phyloP scores from a whole-genome alignment of 768 basidiomycete genomes.

The Crucibulum laeve region DNA sequence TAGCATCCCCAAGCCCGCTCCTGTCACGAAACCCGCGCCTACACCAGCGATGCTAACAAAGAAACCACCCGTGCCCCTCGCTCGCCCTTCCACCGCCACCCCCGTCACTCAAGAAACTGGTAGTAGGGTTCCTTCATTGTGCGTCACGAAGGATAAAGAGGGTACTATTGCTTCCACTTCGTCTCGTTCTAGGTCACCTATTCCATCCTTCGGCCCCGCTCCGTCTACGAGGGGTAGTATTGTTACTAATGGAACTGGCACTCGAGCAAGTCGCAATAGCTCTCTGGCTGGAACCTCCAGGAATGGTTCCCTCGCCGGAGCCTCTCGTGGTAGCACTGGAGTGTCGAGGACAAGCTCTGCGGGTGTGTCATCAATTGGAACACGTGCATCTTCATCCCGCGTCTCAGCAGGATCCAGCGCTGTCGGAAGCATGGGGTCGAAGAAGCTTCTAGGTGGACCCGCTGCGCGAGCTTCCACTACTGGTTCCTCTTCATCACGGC shows the following conservation, averaged over 20 bases:
- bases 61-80: constrained; percentile 5
- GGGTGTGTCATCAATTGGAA: constrained; percentile 42
- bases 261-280: constrained; percentile 2
- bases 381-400: constrained; percentile 20
- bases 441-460: constrained; percentile 16
- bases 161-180: constrained; percentile 7
- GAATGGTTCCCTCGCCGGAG: constrained; percentile 12
- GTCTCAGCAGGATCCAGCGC: constrained; percentile 12
- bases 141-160: constrained; percentile 10
- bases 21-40: too few relatives aligned
- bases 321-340: constrained; percentile 10
- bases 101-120: constrained; percentile 9
- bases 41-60: constrained; percentile 2
- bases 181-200: constrained; percentile 21
- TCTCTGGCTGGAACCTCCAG: constrained; percentile 11
- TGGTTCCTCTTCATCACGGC: constrained; percentile 29
- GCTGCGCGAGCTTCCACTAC: constrained; percentile 15
- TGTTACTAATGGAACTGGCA: constrained; percentile 7
- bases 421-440: constrained; percentile 31
- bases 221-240: constrained; percentile 10
- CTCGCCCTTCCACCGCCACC: constrained; percentile 16
- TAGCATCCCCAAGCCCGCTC: constrained; percentile 20
- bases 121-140: constrained; percentile 12
- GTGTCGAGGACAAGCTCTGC: constrained; percentile 14
- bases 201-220: constrained; percentile 16